Conservation (phyloP, 2,329 filamentous ascomycete species). For the Venturia aucupariae region DNA sequence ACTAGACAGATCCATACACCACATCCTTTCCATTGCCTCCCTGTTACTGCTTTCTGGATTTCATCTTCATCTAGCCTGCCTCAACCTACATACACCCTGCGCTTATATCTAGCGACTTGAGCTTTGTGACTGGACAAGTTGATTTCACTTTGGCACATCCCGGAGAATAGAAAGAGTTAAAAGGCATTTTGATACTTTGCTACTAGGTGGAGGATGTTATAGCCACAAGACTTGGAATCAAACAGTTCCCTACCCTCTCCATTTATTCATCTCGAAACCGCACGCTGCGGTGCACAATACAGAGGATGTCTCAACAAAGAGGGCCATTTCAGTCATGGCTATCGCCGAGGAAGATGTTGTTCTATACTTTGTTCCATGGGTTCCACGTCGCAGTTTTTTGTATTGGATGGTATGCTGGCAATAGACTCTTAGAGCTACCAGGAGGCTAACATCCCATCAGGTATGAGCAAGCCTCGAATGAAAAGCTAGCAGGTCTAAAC, state of each 20-base stretch:
- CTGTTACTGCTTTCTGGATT: not conserved
- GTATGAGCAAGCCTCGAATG: constrained; percentile 66
- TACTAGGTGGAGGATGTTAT: not conserved
- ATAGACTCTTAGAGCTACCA: not conserved
- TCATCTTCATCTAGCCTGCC: not conserved
- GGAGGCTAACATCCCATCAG: constrained; percentile 37
- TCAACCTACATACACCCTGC: not conserved
- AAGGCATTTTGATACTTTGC: not conserved
- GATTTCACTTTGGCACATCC: too few species aligned
- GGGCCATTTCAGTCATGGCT: constrained; percentile 38
- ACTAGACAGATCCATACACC: not conserved
- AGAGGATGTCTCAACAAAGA: constrained; percentile 2
- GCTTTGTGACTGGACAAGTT: not conserved
- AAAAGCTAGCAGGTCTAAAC: constrained; percentile 67
- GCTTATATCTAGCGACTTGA: not conserved
- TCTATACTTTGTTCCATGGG: constrained; percentile 73
- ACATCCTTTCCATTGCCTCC: not conserved
- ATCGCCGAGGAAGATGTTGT: constrained; percentile 60
- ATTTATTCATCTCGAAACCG: not conserved
- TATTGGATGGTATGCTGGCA: constrained; percentile 65
- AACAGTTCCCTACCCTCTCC: not conserved
- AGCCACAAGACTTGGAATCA: not conserved
- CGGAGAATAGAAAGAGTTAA: not conserved
- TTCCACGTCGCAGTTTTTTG: constrained; percentile 72
- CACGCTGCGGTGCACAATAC: not conserved